phyloP scores from a whole-genome alignment of 768 basidiomycete genomes.

The Leccinum disarticulatum region DNA sequence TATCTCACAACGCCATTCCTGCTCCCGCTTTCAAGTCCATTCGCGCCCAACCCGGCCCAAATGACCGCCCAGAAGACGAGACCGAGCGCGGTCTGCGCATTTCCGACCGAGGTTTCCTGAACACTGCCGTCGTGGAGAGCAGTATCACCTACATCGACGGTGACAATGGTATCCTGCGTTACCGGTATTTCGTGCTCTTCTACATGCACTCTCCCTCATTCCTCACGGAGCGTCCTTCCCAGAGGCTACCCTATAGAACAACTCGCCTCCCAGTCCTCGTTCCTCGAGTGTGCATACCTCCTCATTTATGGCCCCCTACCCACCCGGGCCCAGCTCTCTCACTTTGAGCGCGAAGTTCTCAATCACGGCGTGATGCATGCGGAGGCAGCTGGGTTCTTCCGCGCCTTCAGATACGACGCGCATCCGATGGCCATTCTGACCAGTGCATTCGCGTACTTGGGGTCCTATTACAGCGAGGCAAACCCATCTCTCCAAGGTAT shows the following conservation, averaged over 20 bases:
- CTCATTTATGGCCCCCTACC: slow-evolving; percentile 88
- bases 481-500: slow-evolving; percentile 85
- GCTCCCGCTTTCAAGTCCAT: slow-evolving; percentile 83
- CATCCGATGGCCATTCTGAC: slow-evolving; percentile 92
- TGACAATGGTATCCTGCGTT: slow-evolving; percentile 78
- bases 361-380: slow-evolving; percentile 70
- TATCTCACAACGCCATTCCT: slow-evolving; percentile 74
- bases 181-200: slow-evolving; percentile 48
- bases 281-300: slow-evolving; percentile 82
- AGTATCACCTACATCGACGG: slow-evolving; percentile 91
- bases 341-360: slow-evolving; percentile 75
- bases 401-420: slow-evolving; percentile 82
- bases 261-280: slow-evolving; percentile 74
- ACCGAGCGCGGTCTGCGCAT: slow-evolving; percentile 79
- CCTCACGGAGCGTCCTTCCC: slow-evolving; percentile 3
- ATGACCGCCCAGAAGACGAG: slow-evolving; percentile 79
- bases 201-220: background rate
- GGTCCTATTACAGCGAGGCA: slow-evolving; percentile 84
- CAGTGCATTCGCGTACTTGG: slow-evolving; percentile 84
- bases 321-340: slow-evolving; percentile 51
- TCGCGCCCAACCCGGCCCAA: slow-evolving; percentile 52
- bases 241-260: slow-evolving; percentile 95
- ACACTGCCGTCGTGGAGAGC: slow-evolving; percentile 78
- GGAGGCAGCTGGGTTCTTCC: slow-evolving; percentile 68
- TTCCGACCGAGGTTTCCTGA: slow-evolving; percentile 77